Conservation (phyloP, 306 rosid genomes). For the Quercus engelmannii region DNA sequence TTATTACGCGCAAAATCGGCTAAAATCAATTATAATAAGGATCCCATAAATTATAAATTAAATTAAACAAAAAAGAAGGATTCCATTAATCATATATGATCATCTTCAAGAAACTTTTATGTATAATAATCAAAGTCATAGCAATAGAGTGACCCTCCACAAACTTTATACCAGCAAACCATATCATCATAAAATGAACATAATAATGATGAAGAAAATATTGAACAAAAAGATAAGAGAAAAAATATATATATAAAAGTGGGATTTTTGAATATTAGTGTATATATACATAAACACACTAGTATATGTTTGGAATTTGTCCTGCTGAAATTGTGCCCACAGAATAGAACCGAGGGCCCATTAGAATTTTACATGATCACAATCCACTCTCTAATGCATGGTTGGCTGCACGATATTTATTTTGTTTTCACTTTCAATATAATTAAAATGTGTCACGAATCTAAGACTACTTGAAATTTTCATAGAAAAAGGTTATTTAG, state of each 20-base stretch:
- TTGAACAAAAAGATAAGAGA: neutral
- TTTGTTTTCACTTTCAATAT: constrained; percentile 8
- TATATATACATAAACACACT: neutral
- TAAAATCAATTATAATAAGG: constrained; percentile 2
- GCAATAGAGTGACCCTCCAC: neutral
- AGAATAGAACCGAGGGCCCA: neutral
- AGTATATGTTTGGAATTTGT: neutral
- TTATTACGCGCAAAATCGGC: neutral
- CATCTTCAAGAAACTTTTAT: constrained; percentile 1
- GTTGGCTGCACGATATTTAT: constrained; percentile 25
- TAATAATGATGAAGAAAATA: neutral
- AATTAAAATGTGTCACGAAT: constrained; percentile 24
- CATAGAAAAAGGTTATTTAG: constrained; percentile 16
- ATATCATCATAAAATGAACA: neutral
- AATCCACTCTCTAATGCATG: constrained; percentile 24
- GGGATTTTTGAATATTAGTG: neutral
- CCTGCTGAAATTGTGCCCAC: neutral
- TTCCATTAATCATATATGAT: constrained; percentile 18
- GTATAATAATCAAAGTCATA: neutral
- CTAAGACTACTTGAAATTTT: constrained; percentile 19
- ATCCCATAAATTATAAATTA: neutral
- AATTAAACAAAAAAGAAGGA: constrained; percentile 8
- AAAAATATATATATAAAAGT: neutral
- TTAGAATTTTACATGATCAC: constrained; percentile 8
- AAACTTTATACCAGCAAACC: neutral